Base-by-base conservation (phyloP, 371 early-diverging fungal species). In the Mortierella sp. region DNA sequence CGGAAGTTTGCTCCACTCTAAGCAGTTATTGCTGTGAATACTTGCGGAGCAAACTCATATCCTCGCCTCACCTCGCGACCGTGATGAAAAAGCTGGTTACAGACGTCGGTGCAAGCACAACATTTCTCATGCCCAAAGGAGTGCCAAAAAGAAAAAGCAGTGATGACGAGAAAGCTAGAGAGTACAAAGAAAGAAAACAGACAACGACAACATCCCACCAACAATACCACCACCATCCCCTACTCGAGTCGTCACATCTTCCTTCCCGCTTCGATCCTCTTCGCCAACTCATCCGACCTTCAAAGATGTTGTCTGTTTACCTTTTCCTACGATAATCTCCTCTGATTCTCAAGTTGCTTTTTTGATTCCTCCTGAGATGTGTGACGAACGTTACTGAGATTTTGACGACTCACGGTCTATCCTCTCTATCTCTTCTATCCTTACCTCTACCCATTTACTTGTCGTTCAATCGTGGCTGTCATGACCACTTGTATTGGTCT, bases 1-100 rank as follows among this genome's bases (percentile, higher is more conserved):
- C 10, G 34, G 10, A n/a, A n/a, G 10, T 34, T 34, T 4, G 7
- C 34, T 34, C 34, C 34, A 7, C 10, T 10, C 34, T 4, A 34
- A 34, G 34, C 34, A 34, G 17, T 46, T 43, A 4, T 49, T 34
- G 8, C 37, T 49, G 12, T 34, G 12, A 19, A 28, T 48, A 31
- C 37, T 34, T 55, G n/a, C 24, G 14, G 24, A 6, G 14, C 63
- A 27, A 49, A 21, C 48, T 56, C 44, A 34, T 34, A 34, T 34
- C 24, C 28, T 53, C 16, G 31, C 31, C 58, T 54, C 63, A 45
- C 31, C 25, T 57, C 46, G 54, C 49, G 67, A 67, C 74, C 74
- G 74, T 73, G 74, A 73, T 73, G 74, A 73, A 73, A 67, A 73
- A 73, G 74, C 37, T 73, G 67, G 67, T 72, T 34, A 73, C 67